Conservation (phyloP, 2,329 filamentous ascomycete species). For the Phialemonium atrogriseum region DNA sequence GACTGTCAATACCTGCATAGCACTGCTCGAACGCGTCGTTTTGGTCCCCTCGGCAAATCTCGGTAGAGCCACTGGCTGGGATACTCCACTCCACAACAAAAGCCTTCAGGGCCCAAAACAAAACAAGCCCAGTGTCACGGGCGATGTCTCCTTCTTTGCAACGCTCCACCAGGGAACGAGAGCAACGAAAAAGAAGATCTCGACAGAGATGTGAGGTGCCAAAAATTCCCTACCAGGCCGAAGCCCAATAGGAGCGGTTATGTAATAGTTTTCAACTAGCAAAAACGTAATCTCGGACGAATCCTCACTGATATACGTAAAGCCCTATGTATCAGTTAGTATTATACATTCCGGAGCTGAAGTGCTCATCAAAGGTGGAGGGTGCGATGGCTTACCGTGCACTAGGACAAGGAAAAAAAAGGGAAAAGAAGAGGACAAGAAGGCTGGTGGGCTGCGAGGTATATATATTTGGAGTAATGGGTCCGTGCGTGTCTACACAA, state of each 20-base stretch:
- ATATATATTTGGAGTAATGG: constrained; percentile 11
- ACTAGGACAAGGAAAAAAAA: constrained; percentile 49
- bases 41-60: no score
- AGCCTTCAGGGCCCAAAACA: no score
- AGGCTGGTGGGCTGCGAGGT: not conserved
- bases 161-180: constrained; percentile 32
- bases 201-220: constrained; percentile 36
- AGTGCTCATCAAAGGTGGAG: no score
- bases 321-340: no score
- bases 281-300: constrained; percentile 82
- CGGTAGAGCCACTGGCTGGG: no score
- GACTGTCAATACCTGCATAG: no score
- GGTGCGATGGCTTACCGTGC: no score
- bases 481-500: constrained; percentile 14
- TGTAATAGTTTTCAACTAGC: constrained; percentile 83
- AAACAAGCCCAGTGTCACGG: no score
- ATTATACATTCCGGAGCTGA: no score
- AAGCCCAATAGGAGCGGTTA: constrained; percentile 68
- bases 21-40: no score
- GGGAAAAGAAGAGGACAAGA: constrained; percentile 19
- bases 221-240: constrained; percentile 75
- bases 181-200: constrained; percentile 43
- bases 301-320: constrained; percentile 81
- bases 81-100: no score
- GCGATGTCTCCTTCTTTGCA: constrained; percentile 44